Evolutionary conservation across 2,329 filamentous ascomycete genomes (phyloP).

Genomic region (Paracoccidioides brasiliensis): DNA sequence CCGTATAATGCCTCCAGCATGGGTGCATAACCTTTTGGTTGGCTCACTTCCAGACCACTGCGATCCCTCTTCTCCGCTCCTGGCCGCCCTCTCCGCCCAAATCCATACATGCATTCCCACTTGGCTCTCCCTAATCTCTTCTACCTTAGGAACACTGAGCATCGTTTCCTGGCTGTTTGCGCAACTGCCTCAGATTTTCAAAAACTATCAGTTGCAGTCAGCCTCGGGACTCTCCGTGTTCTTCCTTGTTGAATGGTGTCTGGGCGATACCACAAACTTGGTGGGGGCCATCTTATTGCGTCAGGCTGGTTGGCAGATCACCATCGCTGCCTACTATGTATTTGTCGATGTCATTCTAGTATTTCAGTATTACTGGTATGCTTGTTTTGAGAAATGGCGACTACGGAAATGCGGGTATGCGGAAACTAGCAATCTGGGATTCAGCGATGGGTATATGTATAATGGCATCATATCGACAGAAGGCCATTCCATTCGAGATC

Average conservation of each 20-base stretch:
- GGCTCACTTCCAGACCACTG: constrained; percentile 44
- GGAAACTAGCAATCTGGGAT: constrained; percentile 16
- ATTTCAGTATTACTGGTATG: constrained; percentile 54
- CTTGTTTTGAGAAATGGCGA: constrained; percentile 39
- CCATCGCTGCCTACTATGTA: constrained; percentile 53
- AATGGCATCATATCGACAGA: constrained; percentile 27
- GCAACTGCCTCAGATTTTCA: constrained; percentile 56
- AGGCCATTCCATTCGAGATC: constrained; percentile 15
- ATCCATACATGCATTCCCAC: constrained; percentile 53
- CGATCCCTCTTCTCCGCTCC: constrained; percentile 45
- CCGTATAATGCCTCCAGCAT: constrained; percentile 19
- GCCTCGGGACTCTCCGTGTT: constrained; percentile 52
- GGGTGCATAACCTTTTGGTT: constrained; percentile 17
- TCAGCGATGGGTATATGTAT: constrained; percentile 19
- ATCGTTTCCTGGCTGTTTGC: constrained; percentile 58
- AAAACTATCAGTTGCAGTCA: constrained; percentile 51
- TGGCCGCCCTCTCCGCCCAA: constrained; percentile 43
- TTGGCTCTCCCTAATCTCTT: constrained; percentile 48
- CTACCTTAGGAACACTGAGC: constrained; percentile 46
- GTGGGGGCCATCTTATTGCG: constrained; percentile 49
- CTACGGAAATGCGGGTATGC: constrained; percentile 22
- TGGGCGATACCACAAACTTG: constrained; percentile 51
- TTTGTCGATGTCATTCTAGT: constrained; percentile 51
- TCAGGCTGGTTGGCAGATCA: constrained; percentile 54
- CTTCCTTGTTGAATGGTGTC: constrained; percentile 53